Evolutionary conservation across 2,329 filamentous ascomycete genomes (phyloP).

Genomic region (Hymenoscyphus repandus): DNA sequence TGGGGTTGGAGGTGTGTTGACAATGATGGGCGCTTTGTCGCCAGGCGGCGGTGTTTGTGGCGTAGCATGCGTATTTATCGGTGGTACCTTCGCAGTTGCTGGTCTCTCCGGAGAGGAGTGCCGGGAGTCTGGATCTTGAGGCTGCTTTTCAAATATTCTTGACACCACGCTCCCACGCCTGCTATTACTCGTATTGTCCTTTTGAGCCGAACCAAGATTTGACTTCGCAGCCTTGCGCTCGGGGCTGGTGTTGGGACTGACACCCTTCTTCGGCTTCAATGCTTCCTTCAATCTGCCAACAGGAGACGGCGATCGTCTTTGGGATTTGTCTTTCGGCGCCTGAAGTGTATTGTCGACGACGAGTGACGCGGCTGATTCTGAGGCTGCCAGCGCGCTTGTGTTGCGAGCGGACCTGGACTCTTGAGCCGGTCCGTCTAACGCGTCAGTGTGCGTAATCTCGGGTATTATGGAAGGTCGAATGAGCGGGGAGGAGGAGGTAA

Average conservation of each 20-base stretch:
- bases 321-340: conserved; percentile 38
- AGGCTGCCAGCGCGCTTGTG: conserved; percentile 25
- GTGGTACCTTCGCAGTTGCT: conserved; percentile 21
- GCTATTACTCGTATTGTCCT: conserved; percentile 17
- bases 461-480: conserved; percentile 53
- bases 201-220: conserved; percentile 10
- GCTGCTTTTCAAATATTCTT: conserved; percentile 28
- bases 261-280: conserved; percentile 46
- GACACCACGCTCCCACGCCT: conserved; percentile 28
- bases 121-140: conserved; percentile 14
- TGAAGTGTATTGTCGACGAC: conserved; percentile 35
- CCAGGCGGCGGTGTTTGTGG: conserved; percentile 28
- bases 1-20: conserved; percentile 63
- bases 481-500: conserved; percentile 64
- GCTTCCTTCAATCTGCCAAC: conserved; percentile 67
- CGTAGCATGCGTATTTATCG: conserved; percentile 25
- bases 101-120: conserved; percentile 27
- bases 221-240: conserved; percentile 32
- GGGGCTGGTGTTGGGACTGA: conserved; percentile 40
- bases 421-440: conserved; percentile 30
- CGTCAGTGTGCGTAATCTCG: conserved; percentile 31
- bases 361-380: conserved; percentile 28
- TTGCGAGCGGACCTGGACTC: conserved; percentile 35
- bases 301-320: conserved; percentile 62
- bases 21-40: conserved; percentile 45